These are phyloP conservation scores for Calcarisporium arbuscula DNA, from an alignment of 2,329 filamentous ascomycete genomes.

Conservation along the genomic window DNA sequence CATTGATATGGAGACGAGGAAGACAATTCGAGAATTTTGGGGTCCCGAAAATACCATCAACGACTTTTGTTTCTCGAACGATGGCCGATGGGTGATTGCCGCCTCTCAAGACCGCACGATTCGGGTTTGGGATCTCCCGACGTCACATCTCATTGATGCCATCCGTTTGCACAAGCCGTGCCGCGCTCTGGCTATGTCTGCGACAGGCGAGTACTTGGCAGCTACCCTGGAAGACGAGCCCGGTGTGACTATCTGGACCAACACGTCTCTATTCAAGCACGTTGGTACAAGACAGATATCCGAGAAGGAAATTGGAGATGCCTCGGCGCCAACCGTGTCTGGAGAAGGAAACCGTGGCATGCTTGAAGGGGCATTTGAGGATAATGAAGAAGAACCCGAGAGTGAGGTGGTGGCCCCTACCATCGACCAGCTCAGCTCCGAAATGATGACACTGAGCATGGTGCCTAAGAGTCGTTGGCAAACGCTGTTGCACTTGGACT, in stretches of 20 bases:
- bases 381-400: constrained; percentile 44
- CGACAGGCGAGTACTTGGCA: constrained; percentile 89
- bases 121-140: constrained; percentile 91
- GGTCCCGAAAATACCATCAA: constrained; percentile 68
- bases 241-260: constrained; percentile 94
- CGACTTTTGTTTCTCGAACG: constrained; percentile 83
- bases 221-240: constrained; percentile 76
- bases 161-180: constrained; percentile 75
- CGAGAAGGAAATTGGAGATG: constrained; percentile 62
- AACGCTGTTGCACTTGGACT: constrained; percentile 83
- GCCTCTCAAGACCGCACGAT: constrained; percentile 75
- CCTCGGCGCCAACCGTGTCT: constrained; percentile 67
- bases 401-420: constrained; percentile 48
- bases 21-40: constrained; percentile 89
- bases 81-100: constrained; percentile 89
- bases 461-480: constrained; percentile 92
- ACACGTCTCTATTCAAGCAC: constrained; percentile 84
- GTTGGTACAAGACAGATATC: constrained; percentile 80
- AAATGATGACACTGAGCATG: constrained; percentile 82
- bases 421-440: constrained; percentile 71
- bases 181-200: constrained; percentile 79
- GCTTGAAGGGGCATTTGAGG: constrained; percentile 69
- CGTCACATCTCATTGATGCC: constrained; percentile 89
- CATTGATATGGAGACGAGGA: constrained; percentile 84
- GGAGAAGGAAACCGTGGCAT: constrained; percentile 74